Base-by-base conservation (phyloP, 2,329 filamentous ascomycete genomes). In the Scedosporium boydii region DNA sequence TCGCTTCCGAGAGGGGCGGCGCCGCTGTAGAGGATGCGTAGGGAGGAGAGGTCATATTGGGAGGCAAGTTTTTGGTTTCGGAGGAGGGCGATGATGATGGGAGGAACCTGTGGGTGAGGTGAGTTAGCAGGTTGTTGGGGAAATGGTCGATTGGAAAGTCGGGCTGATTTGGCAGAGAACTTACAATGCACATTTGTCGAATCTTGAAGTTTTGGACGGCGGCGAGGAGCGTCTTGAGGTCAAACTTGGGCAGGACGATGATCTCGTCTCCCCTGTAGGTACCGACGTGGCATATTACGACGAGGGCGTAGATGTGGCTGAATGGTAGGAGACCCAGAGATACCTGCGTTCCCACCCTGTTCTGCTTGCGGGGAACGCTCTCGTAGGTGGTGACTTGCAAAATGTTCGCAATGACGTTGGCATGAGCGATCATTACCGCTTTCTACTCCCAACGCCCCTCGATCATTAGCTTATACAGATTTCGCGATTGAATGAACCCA, bases 351-450 rank as follows among this genome's bases (percentile, higher is more conserved):
- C 71, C 70, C 51, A 81, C 64, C 12, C 70, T 70, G 4, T 71
- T 67, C 38, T 70, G 67, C 65, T 74, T 71, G 64, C 78, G 72
- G n/a, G 71, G 62, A 61, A 76, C 67, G 64, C 70, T 58, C 60
- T 81, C 73, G 62, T 72, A 85, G 0, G 79, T 70, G 6, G 69
- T 70, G 62, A 87, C 79, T 70, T 92, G 89, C 57, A 91, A 69
- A 0, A 85, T 82, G 69, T 93, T 93, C 60, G 89, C 83, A 58
- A 93, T 93, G 53, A 93, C 87, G 66, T 93, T 93, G 44, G 77
- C 76, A 70, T 93, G 90, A 3, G 88, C 89, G 64, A 93, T 89
- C 86, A 90, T 91, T 61, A 93, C 90, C 55, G 89, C 90, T 87
- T 92, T 91, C 84, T 89, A 63, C 9, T 41, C 26, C 23, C 26